Evolutionary conservation across 495 filamentous ascomycete species (phyloP).

Genomic region (Talaromyces stipitatus): DNA sequence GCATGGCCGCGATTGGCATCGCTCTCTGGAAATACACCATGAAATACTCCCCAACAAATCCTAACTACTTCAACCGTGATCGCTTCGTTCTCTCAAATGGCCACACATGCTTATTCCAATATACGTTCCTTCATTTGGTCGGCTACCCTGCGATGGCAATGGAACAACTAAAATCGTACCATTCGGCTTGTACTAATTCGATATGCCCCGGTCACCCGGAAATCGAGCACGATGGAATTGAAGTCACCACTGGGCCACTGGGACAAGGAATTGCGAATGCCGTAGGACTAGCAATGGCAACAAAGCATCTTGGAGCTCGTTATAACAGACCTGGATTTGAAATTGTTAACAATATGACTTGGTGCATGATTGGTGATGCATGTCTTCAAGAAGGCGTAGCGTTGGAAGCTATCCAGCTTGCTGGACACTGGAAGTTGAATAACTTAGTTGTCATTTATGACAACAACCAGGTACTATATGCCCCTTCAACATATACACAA

Average conservation of each 20-base stretch:
- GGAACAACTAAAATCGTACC: conserved; percentile 53
- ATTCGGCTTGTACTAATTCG: conserved; percentile 42
- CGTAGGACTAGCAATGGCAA: conserved; percentile 51
- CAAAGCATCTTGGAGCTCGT: conserved; percentile 45
- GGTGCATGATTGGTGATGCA: conserved; percentile 52
- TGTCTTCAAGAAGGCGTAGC: conserved; percentile 55
- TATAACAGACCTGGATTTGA: conserved; percentile 45
- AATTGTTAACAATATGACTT: conserved; percentile 42
- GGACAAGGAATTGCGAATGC: conserved; percentile 55
- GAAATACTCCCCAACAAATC: conserved; percentile 40
- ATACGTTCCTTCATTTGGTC: conserved; percentile 47
- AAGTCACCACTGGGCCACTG: conserved; percentile 55
- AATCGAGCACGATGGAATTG: conserved; percentile 52
- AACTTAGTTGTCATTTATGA: conserved; percentile 52
- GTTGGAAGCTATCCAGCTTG: conserved; percentile 47
- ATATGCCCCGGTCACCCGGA: conserved; percentile 55
- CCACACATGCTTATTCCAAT: conserved; percentile 56
- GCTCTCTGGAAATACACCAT: conserved; percentile 46
- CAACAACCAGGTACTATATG: conserved; percentile 54
- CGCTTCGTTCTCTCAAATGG: conserved; percentile 50
- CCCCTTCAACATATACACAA: too few species aligned
- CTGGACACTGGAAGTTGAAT: conserved; percentile 46
- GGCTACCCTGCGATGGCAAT: conserved; percentile 54
- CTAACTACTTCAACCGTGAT: conserved; percentile 44
- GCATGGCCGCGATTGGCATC: conserved; percentile 48